These are phyloP conservation scores for Wallacemonas sp. DNA, from an alignment of 208 protist species.

Conservation along the genomic window DNA sequence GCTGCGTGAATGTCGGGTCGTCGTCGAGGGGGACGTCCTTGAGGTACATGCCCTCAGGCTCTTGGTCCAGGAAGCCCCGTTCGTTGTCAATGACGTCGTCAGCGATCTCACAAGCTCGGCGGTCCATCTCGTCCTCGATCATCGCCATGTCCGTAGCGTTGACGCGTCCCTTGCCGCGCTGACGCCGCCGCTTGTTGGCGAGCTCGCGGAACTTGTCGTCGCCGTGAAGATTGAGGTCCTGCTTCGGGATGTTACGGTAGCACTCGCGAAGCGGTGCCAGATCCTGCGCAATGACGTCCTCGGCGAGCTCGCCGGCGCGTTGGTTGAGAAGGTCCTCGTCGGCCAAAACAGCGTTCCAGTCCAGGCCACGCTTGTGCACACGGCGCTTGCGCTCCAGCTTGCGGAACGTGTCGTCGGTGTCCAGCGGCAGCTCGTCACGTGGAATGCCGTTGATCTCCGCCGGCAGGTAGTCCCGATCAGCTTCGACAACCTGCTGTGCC, in stretches of 20 bases:
- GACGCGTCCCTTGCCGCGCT: constrained; percentile 6
- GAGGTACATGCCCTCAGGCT: constrained; percentile 84
- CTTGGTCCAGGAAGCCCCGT: constrained; percentile 69
- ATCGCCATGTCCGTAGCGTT: constrained; percentile 47
- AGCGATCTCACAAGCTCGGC: constrained; percentile 67
- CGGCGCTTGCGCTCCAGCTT: constrained; percentile 52
- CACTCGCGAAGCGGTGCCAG: constrained; percentile 39
- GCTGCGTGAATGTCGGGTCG: constrained; percentile 58
- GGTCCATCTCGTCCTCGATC: constrained; percentile 79
- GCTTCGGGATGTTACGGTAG: constrained; percentile 68
- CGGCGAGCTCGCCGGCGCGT: constrained; percentile 53
- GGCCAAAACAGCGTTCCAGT: constrained; percentile 39
- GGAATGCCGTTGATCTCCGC: constrained; percentile 57
- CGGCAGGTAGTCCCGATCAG: constrained; percentile 47
- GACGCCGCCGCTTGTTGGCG: constrained; percentile 16
- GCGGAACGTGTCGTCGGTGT: constrained; percentile 61
- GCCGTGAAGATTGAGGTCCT: constrained; percentile 66
- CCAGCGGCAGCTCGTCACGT: constrained; percentile 57
- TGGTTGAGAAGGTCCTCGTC: constrained; percentile 48
- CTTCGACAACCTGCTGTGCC: constrained; percentile 27
- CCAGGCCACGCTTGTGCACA: constrained; percentile 34
- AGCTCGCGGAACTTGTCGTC: constrained; percentile 53
- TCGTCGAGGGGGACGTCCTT: constrained; percentile 76
- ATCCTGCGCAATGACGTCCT: constrained; percentile 59
- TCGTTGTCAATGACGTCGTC: constrained; percentile 73